Conservation (phyloP, 352 stramenopile species). For the Phytopythium oedochilum region DNA sequence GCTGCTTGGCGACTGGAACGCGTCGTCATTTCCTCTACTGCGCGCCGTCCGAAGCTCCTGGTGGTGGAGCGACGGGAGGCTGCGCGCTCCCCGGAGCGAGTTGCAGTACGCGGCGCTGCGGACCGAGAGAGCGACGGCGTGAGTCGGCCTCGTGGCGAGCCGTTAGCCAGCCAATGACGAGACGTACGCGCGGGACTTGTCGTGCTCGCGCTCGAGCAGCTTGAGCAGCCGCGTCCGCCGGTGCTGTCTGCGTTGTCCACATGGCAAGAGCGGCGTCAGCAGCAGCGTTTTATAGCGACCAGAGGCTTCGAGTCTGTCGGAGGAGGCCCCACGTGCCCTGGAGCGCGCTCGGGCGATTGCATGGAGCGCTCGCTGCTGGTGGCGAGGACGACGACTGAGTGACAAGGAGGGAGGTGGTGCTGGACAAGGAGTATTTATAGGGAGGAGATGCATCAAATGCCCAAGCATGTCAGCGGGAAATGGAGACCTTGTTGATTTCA, state of each 20-base stretch:
- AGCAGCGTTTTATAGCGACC: too few species aligned
- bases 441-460: not conserved
- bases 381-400: not conserved
- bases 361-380: not conserved
- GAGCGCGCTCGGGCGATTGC: not conserved
- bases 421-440: not conserved
- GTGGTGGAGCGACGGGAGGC: constrained; percentile 23
- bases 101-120: constrained; percentile 5
- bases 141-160: not conserved
- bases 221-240: constrained; percentile 17
- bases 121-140: not conserved
- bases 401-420: not conserved
- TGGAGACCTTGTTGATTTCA: not conserved
- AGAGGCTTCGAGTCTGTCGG: not conserved
- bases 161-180: not conserved
- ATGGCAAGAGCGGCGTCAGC: not conserved
- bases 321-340: not conserved
- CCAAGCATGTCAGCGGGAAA: not conserved
- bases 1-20: too few species aligned
- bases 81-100: constrained; percentile 21
- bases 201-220: constrained; percentile 18
- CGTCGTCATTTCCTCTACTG: too few species aligned
- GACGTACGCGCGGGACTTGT: constrained; percentile 15
- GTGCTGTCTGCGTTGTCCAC: not conserved
- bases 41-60: not conserved